A percentile compares a stretch with the other conserved stretches of the same genome.
Evolutionary conservation across 192 early-diverging fungal species (phyloP).

Genomic region (Pilaira anomala): DNA sequence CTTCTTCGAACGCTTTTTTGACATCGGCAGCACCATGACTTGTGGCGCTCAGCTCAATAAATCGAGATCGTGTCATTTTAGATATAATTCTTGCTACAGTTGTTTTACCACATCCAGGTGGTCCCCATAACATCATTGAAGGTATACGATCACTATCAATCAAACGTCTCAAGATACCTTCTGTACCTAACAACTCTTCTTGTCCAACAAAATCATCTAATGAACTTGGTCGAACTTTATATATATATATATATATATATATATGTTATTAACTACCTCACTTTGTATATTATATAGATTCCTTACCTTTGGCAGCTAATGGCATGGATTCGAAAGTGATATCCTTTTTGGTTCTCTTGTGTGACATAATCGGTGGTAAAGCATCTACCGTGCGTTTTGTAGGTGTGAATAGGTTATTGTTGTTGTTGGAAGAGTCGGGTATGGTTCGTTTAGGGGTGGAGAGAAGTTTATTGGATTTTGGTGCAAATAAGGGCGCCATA

Average conservation of each 20-base stretch:
- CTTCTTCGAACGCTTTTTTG: slow-evolving; percentile 69
- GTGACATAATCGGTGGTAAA: too few relatives aligned
- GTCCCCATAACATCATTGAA: slow-evolving; percentile 77
- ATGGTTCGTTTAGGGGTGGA: too few relatives aligned
- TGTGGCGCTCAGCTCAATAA: slow-evolving; percentile 48
- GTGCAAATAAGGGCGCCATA: neutral
- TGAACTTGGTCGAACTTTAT: slow-evolving; percentile 47
- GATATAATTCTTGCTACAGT: slow-evolving; percentile 45
- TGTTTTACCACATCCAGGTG: slow-evolving; percentile 38
- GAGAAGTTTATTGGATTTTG: neutral
- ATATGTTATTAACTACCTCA: too few relatives aligned
- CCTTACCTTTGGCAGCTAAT: slow-evolving; percentile 54
- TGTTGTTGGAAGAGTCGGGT: too few relatives aligned
- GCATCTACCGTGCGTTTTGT: too few relatives aligned
- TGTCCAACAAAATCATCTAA: slow-evolving; percentile 77
- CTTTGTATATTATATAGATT: neutral
- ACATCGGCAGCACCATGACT: slow-evolving; percentile 60
- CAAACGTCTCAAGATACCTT: slow-evolving; percentile 59
- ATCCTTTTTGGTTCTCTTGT: slow-evolving; percentile 33
- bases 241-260: neutral
- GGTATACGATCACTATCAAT: slow-evolving; percentile 66
- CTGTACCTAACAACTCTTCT: slow-evolving; percentile 59
- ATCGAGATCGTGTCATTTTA: slow-evolving; percentile 43
- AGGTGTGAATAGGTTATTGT: too few relatives aligned
- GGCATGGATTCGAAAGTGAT: slow-evolving; percentile 44